phyloP scores from a whole-genome alignment of 306 rosid species.

The Quercus berberidifolia region DNA sequence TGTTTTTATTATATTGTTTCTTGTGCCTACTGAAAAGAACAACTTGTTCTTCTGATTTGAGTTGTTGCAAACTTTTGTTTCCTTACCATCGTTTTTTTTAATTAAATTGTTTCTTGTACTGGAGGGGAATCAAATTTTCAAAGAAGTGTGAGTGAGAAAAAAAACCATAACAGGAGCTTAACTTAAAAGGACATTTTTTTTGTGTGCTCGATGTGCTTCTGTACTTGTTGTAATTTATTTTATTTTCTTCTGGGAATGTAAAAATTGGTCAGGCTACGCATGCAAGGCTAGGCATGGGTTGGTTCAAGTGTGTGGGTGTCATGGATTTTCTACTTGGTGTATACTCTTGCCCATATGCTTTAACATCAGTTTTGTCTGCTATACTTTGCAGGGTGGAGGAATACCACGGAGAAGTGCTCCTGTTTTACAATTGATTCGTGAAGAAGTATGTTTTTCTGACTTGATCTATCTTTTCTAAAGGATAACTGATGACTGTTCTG shows the following conservation, averaged over 20 bases:
- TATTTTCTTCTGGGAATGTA: not conserved
- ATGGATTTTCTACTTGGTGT: not conserved
- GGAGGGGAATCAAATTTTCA: too few species aligned
- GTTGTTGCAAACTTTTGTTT: not conserved
- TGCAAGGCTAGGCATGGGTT: not conserved
- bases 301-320: not conserved
- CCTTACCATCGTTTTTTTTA: not conserved
- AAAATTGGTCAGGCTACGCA: not conserved
- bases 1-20: not conserved
- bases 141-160: not conserved
- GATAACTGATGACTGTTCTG: not conserved
- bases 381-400: conserved; percentile 74
- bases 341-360: not conserved
- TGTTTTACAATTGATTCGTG: conserved; percentile 64
- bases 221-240: not conserved
- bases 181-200: not conserved
- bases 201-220: not conserved
- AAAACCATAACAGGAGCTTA: not conserved
- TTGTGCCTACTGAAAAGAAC: not conserved
- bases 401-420: conserved; percentile 94
- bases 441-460: conserved; percentile 65
- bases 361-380: conserved; percentile 16
- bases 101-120: not conserved
- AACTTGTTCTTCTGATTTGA: not conserved
- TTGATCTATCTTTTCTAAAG: not conserved